phyloP scores from a whole-genome alignment of 2,329 filamentous ascomycete genomes.

The Talaromyces sp. region DNA sequence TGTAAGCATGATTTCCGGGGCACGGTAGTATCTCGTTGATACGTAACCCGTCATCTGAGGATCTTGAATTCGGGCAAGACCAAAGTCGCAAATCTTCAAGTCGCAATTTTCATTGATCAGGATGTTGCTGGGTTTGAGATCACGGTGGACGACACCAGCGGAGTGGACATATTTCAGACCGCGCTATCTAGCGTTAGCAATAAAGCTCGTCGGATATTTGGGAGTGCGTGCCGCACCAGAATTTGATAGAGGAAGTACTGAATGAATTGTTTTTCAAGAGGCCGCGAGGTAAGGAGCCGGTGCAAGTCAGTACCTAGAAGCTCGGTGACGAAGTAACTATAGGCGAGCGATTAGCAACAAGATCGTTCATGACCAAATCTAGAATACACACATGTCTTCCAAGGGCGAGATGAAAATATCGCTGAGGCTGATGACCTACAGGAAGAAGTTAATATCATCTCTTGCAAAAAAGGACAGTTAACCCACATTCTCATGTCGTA shows the following conservation, averaged over 20 bases:
- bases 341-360: neutral
- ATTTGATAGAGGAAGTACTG: conserved; percentile 99
- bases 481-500: conserved; percentile 90
- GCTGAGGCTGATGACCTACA: conserved; percentile 90
- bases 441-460: conserved; percentile 7
- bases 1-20: conserved; percentile 99
- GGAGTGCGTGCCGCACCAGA: conserved; percentile 59
- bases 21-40: conserved; percentile 96
- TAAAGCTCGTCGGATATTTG: neutral
- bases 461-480: neutral
- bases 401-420: conserved; percentile 99
- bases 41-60: conserved; percentile 99
- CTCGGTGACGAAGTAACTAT: conserved; percentile 97
- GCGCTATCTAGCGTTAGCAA: conserved; percentile 56
- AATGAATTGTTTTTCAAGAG: conserved; percentile 98
- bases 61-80: conserved; percentile 93
- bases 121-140: conserved; percentile 98
- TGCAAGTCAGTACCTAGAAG: conserved; percentile 95
- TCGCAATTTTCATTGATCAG: conserved; percentile 99
- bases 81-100: conserved; percentile 98
- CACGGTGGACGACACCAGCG: conserved; percentile 93
- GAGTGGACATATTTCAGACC: conserved; percentile 99
- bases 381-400: conserved; percentile 82
- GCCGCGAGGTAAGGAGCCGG: conserved; percentile 87
- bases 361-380: neutral